A percentile compares a stretch with the other conserved stretches of the same genome.
phyloP scores from a whole-genome alignment of 768 basidiomycete genomes.

The Lactarius evosmus region DNA sequence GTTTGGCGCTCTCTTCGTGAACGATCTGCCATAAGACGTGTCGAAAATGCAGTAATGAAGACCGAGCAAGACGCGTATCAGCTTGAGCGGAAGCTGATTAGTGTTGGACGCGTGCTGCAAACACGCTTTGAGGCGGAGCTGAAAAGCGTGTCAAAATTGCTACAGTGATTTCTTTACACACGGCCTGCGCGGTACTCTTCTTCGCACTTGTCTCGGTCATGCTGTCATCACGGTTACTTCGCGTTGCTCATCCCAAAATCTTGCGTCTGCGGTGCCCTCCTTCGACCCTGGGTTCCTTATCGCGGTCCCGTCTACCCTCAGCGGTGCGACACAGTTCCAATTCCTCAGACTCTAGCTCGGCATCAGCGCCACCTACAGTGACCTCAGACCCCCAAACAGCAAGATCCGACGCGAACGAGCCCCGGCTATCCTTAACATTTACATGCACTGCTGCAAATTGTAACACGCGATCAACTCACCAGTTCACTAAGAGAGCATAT shows the following conservation, averaged over 20 bases:
- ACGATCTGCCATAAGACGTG: constrained; percentile 34
- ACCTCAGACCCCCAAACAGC: constrained; percentile 15
- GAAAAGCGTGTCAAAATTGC: constrained; percentile 30
- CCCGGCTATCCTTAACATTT: constrained; percentile 72
- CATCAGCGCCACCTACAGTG: constrained; percentile 14
- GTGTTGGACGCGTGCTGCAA: constrained; percentile 27
- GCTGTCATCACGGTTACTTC: constrained; percentile 17
- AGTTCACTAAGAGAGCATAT: constrained; percentile 84
- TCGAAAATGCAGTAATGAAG: background rate
- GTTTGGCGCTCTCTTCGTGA: constrained; percentile 30
- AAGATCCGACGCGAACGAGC: constrained; percentile 47
- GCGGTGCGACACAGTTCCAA: constrained; percentile 12
- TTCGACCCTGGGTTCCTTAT: background rate
- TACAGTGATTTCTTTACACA: no score
- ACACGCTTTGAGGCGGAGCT: constrained; percentile 35
- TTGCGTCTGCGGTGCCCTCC: background rate
- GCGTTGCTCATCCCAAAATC: constrained; percentile 6
- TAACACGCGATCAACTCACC: constrained; percentile 76
- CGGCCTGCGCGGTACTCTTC: background rate
- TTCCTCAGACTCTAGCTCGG: background rate
- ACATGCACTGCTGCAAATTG: constrained; percentile 82
- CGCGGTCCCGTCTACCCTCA: constrained; percentile 8
- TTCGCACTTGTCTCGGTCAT: background rate
- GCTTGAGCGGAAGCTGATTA: background rate
- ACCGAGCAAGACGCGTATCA: constrained; percentile 8